Evolutionary conservation across 1,284 basidiomycete genomes (phyloP).

Genomic region (Coniferiporia sulphurascens): DNA sequence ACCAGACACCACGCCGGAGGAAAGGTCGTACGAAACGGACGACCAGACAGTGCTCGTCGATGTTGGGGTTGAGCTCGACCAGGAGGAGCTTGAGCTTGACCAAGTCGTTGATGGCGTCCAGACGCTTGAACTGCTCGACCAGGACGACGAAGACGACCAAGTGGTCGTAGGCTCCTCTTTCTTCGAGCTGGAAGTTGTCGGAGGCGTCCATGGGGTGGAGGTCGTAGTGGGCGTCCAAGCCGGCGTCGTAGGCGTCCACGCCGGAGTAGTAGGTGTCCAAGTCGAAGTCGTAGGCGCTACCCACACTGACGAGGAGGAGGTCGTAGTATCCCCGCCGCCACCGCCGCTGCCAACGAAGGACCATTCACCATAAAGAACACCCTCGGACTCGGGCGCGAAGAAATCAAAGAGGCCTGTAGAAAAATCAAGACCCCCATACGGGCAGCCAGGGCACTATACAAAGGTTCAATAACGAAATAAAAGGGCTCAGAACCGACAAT

Average conservation of each 20-base stretch:
- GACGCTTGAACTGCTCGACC: slow-evolving; percentile 14
- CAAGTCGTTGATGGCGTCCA: not conserved
- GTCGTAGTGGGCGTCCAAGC: slow-evolving; percentile 15
- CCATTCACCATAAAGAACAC: slow-evolving; percentile 61
- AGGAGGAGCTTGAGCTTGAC: slow-evolving; percentile 3
- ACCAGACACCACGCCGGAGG: slow-evolving; percentile 23
- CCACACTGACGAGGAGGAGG: slow-evolving; percentile 21
- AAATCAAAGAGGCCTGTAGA: slow-evolving; percentile 66
- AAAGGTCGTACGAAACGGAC: slow-evolving; percentile 24
- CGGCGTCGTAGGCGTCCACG: slow-evolving; percentile 1
- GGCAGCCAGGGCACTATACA: slow-evolving; percentile 65
- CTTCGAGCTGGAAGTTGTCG: slow-evolving; percentile 19
- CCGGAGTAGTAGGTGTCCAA: too few species aligned
- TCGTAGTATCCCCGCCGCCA: slow-evolving; percentile 16
- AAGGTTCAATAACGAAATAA: slow-evolving; percentile 1
- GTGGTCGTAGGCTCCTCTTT: not conserved
- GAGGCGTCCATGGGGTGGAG: slow-evolving; percentile 23
- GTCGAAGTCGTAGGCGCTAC: not conserved
- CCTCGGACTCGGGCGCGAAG: slow-evolving; percentile 45
- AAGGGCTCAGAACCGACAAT: slow-evolving; percentile 13
- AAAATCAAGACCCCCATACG: slow-evolving; percentile 72
- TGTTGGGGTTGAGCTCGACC: slow-evolving; percentile 15
- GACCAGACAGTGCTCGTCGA: slow-evolving; percentile 24
- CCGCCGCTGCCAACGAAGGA: slow-evolving; percentile 37
- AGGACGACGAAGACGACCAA: slow-evolving; percentile 7